Evolutionary conservation across 768 basidiomycete species (phyloP), one percentile per base, ranked within the genome.

Genomic region (Hemileccinum rubropunctum): DNA sequence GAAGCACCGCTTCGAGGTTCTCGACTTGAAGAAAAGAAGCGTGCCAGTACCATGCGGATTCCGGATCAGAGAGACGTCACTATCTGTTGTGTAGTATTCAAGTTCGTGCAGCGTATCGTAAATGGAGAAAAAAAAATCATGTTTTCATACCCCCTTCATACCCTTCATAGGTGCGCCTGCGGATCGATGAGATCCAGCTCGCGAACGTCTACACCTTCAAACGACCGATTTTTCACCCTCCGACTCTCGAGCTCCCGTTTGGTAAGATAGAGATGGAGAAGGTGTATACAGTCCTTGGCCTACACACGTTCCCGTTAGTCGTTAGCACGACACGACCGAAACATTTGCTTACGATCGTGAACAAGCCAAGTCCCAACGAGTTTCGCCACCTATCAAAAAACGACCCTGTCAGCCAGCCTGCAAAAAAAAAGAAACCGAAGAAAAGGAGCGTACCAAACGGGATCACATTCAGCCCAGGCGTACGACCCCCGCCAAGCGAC

Each of bases 161-260:
- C 45, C 17, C n/a, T 21, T 46, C 18, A 47, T 21, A 45, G 32
- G 27, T 63, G 26, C 15, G 35, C 57, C 37, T 55, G 44, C 4
- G 73, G 42, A 56, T 66, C n/a, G 66, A 88, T 76, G 23, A 91
- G 74, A 62, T 91, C 87, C 35, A 90, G 72, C 54, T 80, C 82
- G 11, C 68, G 62, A 38, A 80, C 58, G 58, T 90, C 87, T n/a
- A 90, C 78, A 0, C 85, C 86, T n/a, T 74, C 71, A 61, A 91
- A 91, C 37, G 86, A 80, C 52, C 79, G 76, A 59, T 76, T 86
- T 68, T 82, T 86, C 23, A 91, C 81, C 20, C 73, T 71, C 13
- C 88, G 75, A 2, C 80, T 82, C 61, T 86, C 81, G 6, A 89
- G 71, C 60, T 91, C 88, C 15, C 80, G 82, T 60, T 86, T 86